phyloP scores from a whole-genome alignment of 495 filamentous ascomycete species.

The Aspergillus indologenus region DNA sequence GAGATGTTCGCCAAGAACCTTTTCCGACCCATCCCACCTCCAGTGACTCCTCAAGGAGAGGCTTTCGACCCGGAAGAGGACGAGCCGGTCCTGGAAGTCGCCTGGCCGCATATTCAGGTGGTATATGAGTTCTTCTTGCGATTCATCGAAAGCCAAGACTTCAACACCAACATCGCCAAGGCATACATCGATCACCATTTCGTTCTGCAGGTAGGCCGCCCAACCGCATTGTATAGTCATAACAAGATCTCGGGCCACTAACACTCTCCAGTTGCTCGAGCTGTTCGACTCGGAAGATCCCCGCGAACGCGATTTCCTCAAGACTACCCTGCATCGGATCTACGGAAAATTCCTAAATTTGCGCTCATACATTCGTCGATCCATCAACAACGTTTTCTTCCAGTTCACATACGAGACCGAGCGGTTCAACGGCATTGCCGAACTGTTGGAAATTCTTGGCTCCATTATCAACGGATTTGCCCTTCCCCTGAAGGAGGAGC shows the following conservation, averaged over 20 bases:
- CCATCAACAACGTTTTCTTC: slow-evolving; percentile 99
- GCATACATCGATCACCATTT: slow-evolving; percentile 97
- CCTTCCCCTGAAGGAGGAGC: slow-evolving; percentile 94
- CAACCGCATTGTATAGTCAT: not conserved
- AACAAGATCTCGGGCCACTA: slow-evolving; percentile 15
- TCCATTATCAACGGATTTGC: slow-evolving; percentile 99
- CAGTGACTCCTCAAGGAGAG: slow-evolving; percentile 95
- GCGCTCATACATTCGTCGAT: slow-evolving; percentile 92
- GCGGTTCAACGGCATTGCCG: slow-evolving; percentile 96
- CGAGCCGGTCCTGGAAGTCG: slow-evolving; percentile 95
- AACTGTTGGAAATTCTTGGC: slow-evolving; percentile 92
- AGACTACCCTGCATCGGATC: slow-evolving; percentile 96
- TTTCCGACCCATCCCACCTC: slow-evolving; percentile 94
- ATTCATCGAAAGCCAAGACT: slow-evolving; percentile 99
- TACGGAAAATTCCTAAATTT: slow-evolving; percentile 99
- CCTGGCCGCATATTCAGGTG: slow-evolving; percentile 99
- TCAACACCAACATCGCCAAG: slow-evolving; percentile 99
- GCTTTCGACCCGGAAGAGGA: slow-evolving; percentile 99
- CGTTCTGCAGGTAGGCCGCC: slow-evolving; percentile 68
- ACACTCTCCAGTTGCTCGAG: slow-evolving; percentile 73
- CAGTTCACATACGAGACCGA: slow-evolving; percentile 99
- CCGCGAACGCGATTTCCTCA: slow-evolving; percentile 93
- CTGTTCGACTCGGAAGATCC: slow-evolving; percentile 99
- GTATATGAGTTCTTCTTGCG: slow-evolving; percentile 99
- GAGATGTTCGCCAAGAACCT: slow-evolving; percentile 99